Base-by-base conservation (phyloP, 176 grass and related monocot genomes). In the Panicum miliaceum region DNA sequence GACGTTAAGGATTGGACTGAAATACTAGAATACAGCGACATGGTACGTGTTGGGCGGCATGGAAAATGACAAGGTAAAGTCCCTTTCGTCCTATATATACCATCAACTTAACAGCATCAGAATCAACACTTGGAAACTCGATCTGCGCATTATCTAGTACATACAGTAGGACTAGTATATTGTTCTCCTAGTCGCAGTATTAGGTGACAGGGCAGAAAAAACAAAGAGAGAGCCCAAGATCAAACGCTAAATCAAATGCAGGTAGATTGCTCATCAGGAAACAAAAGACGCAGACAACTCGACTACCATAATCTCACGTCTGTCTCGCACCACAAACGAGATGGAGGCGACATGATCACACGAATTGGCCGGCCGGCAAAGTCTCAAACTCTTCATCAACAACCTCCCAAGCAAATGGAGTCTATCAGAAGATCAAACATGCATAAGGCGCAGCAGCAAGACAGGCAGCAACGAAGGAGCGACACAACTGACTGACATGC, bases 191-290 rank as follows among this genome's bases (percentile, higher is more conserved):
- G 40, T 32, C 57, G 7, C 29, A 61, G 64, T 16, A 79, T 47
- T 79, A 79, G 59, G 76, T 58, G 64, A 32, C 19, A 7, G 11
- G n/a, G 2, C 12, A 47, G 40, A 40, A 7, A 40, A 41, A 14
- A 14, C 4, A 23, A 76, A 38, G 5, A 10, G 48, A 18, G 48
- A 47, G 32, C 56, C 8, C 6, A 25, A 25, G 56, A 25, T 23
- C 7, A 63, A 32, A 46, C 5, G 23, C 32, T 40, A 78, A 61
- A 61, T 19, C 7, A 7, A 34, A 59, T 13, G 35, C 13, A 1
- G 19, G 4, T 75, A 42, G 52, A 86, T 76, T 82, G 26, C n/a
- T 68, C 26, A 76, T 76, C 29, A 37, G 26, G 9, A 37, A 79
- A 52, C 52, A 68, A 70, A 71, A 36, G 16, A 42, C 18, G 42